Base-by-base conservation (phyloP, 805 yeast species). In the Helenozyma rhizophorensis region DNA sequence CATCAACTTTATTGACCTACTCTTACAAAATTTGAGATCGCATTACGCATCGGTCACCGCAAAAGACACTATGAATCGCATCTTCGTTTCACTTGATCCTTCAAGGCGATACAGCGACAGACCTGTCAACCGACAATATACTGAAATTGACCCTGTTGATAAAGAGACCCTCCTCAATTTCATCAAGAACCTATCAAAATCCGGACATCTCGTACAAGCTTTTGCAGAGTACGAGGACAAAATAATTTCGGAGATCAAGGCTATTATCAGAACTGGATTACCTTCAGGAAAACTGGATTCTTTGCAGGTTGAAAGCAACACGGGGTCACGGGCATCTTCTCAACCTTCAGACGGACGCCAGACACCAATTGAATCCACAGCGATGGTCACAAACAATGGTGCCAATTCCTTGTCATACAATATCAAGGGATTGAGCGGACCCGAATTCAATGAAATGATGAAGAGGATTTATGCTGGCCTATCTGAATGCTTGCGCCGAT, bases 401-500 rank as follows among this genome's bases (percentile, higher is more conserved):
- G 19, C 7, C 7, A 6, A 6, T 5, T 17, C 61, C 1, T 39
- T 65, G 17, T 58, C 68, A 1, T 34, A 52, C n/a, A 65, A 58
- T 33, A 72, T 93, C 30, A 76, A 80, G 42, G 72, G 74, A 2
- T 69, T 87, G 70, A 68, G 87, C 0, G 82, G 93, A 0, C 57
- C 61, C 10, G 96, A 86, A 37, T 88, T 88, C 51, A 86, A 83
- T 47, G 64, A 59, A 2, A 81, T 88, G 85, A 54, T 86, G 26
- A 55, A 69, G 2, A 64, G 62, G 18, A 79, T 80, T 4, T 85
- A 74, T 44, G 60, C 84, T 0, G 70, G 75, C 14, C 65, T 83
- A 3, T 76, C 87, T 0, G 94, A 83, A 48, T 78, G 86, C 13
- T 62, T 88, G 16, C 65, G 90, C 41, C 70, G 95, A 37, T 62